Base-by-base conservation (phyloP, 352 stramenopile genomes). In the Poterioochromonas sp. region DNA sequence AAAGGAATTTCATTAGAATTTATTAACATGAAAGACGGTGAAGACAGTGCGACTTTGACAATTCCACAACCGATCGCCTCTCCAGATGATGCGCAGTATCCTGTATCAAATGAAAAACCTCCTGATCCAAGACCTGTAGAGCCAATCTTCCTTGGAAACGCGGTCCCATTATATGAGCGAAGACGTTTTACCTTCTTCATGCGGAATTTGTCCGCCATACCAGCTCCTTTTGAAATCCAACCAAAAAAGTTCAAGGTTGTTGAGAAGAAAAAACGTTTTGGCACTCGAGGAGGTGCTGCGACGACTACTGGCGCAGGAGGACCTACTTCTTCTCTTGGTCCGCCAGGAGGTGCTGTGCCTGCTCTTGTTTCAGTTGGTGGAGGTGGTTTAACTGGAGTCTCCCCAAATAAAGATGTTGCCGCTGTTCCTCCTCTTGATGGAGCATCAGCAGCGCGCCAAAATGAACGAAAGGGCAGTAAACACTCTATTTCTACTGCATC, bases 151-250 rank as follows among this genome's bases (percentile, higher is more conserved):
- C 22, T 78, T 15, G 71, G 71, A 35, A 15, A 51, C 37, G 5
- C 11, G 35, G 71, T 78, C 26, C 43, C 41, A 29, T 35, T 78
- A 12, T 78, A 78, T 53, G 47, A 78, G 47, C 8, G 71, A 44
- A n/a, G 71, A 35, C 11, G 1, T n/a, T 18, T 3, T 18, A 2
- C 8, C 0, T 78, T 78, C 20, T 40, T 53, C 32, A 78, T 78
- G 71, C 71, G 71, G 1, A 78, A 78, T 53, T 68, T 78, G 35
- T 78, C 71, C 22, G 71, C 71, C 1, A 65, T 78, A n/a, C 41
- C 43, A 15, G 47, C 47, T 49, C 1, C 47, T 11, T 68, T 69
- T 53, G 54, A 78, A 51, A 49, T 78, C 2, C 15, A 5, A 12
- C 34, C 51, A 29, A 41, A 35, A 26, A 78, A 78, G 34, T 78